These are phyloP conservation scores for Cytospora mali DNA, from an alignment of 2,329 filamentous ascomycete genomes.

Conservation along the genomic window DNA sequence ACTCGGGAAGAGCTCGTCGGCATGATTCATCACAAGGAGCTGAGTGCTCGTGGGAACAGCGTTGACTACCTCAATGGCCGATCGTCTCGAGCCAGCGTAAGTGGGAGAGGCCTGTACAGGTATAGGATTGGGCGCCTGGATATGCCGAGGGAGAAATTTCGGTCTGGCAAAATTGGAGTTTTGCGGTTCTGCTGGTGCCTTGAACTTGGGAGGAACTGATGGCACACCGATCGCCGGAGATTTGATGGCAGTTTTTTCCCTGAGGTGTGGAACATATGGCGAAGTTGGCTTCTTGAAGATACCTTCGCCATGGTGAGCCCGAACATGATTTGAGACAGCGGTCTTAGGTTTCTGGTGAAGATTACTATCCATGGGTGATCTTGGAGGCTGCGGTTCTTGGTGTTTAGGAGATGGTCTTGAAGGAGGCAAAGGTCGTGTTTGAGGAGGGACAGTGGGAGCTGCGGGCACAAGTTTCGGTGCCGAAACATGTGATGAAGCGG, in stretches of 20 bases:
- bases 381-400: background rate
- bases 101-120: slow-evolving; percentile 21
- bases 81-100: slow-evolving; percentile 19
- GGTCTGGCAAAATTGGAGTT: background rate
- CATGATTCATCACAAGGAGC: slow-evolving; percentile 50
- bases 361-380: background rate
- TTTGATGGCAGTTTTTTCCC: background rate
- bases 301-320: background rate
- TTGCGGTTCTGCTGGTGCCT: background rate
- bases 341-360: background rate
- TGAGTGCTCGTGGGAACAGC: slow-evolving; percentile 50
- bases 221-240: background rate
- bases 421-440: background rate
- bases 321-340: background rate
- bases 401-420: background rate
- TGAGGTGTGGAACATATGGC: slow-evolving; percentile 2
- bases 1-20: slow-evolving; percentile 59
- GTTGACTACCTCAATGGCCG: background rate
- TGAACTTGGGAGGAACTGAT: slow-evolving; percentile 19
- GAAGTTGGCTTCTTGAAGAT: slow-evolving; percentile 15
- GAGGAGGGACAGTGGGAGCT: background rate
- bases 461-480: background rate
- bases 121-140: slow-evolving; percentile 9
- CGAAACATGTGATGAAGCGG: background rate
- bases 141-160: slow-evolving; percentile 18